Evolutionary conservation across 768 basidiomycete genomes (phyloP), one percentile per base, ranked within the genome.

Genomic region (Amanita rimosa): DNA sequence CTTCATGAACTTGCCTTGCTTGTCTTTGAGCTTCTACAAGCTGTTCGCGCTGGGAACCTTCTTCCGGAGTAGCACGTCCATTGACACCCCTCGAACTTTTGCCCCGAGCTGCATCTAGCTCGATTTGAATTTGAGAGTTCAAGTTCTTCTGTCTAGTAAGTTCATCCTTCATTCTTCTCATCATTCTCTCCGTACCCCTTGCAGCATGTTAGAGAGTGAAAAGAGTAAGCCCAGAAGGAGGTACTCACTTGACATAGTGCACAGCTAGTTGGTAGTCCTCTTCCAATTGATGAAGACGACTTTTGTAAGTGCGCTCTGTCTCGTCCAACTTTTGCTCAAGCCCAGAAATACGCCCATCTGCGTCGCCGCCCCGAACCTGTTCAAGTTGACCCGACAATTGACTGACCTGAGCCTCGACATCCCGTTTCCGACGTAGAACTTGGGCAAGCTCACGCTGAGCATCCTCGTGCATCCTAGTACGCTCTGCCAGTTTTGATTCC

Each of bases 141-240:
- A 81, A 65, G 41, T 72, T 73, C 68, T 96, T 97, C 66, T 95
- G 89, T 67, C 87, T 94, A 55, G 78, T 85, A 50, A 97, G 68
- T 60, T 98, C 96, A 49, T 94, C 95, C 64, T 92, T 89, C 84
- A 97, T 90, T 56, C 85, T 81, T 55, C 92, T 81, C 73, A 97
- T 86, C 81, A 98, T 92, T 68, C 94, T 96, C 66, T 98, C 96
- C 1, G 94, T 97, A 39, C 91, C 91, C 75, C 89, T 92, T 50
- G 43, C 44, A n/a, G 48, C 49, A 45, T 52, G 58, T 52, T 38
- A 49, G 49, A 41, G 37, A n/a, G 13, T 49, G 48, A 47, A 52
- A 11, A 31, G 0, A 11, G 6, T 38, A 3, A 35, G 10, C 26
- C n/a, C n/a, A 26, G 3, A n/a, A 50, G 43, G 7, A 5, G 34